phyloP scores from a whole-genome alignment of 2,329 filamentous ascomycete species.

The Alternaria metachromatica region DNA sequence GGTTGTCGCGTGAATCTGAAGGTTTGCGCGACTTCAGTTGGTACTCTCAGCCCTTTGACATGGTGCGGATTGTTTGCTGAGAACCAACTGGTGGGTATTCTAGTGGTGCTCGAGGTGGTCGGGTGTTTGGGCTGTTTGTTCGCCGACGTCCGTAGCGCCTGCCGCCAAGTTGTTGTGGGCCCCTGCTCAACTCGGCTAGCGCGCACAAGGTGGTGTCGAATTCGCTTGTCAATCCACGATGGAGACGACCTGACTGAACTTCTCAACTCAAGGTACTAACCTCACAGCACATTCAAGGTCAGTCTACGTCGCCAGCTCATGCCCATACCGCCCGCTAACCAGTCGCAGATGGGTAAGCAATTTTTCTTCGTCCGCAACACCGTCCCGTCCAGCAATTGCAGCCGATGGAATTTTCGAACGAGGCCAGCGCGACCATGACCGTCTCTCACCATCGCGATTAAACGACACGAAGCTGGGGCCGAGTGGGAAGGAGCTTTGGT shows the following conservation, averaged over 20 bases:
- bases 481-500: not conserved
- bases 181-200: constrained; percentile 23
- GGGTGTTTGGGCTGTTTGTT: constrained; percentile 37
- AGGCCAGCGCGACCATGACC: constrained; percentile 21
- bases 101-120: not conserved
- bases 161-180: constrained; percentile 20
- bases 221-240: constrained; percentile 18
- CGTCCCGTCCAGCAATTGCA: constrained; percentile 43
- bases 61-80: not conserved
- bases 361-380: constrained; percentile 27
- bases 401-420: constrained; percentile 30
- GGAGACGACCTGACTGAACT: constrained; percentile 33
- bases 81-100: not conserved
- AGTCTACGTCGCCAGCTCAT: constrained; percentile 32
- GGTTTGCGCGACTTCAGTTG: constrained; percentile 11
- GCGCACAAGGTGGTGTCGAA: constrained; percentile 33
- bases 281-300: constrained; percentile 63
- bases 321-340: constrained; percentile 35
- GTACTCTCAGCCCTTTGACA: constrained; percentile 1
- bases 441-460: constrained; percentile 4
- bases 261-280: constrained; percentile 48
- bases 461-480: not conserved
- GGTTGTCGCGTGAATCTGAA: constrained; percentile 3
- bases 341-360: constrained; percentile 68
- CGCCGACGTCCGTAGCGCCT: constrained; percentile 14